Conservation (phyloP, 169 alveolate species). For the Eimeria necatrix region DNA sequence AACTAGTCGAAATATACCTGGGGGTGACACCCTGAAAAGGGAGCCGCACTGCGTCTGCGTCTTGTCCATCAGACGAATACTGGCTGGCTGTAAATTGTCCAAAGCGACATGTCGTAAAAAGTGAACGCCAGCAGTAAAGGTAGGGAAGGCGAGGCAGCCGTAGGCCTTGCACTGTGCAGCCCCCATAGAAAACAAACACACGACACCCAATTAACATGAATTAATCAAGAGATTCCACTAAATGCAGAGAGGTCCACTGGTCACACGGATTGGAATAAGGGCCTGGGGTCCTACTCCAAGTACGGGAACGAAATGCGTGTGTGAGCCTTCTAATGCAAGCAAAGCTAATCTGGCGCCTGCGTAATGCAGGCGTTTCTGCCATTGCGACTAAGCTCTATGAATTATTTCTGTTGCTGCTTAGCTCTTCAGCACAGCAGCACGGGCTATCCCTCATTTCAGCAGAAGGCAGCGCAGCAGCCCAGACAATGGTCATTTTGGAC, state of each 20-base stretch:
- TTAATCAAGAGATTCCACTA: too few species aligned
- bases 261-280: slow-evolving; percentile 6
- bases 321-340: neutral
- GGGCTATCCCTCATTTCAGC: too few species aligned
- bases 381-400: too few species aligned
- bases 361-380: too few species aligned
- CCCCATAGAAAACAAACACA: neutral
- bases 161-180: slow-evolving; percentile 85
- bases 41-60: neutral
- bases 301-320: neutral
- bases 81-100: neutral
- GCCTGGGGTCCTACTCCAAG: neutral
- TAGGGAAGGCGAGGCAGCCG: slow-evolving; percentile 74
- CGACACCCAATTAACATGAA: too few species aligned
- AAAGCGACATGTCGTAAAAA: slow-evolving; percentile 1
- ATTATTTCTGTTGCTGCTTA: too few species aligned
- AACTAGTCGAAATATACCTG: neutral
- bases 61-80: neutral
- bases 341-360: too few species aligned
- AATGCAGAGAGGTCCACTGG: too few species aligned
- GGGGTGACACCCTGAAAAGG: neutral
- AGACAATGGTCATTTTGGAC: slow-evolving; percentile 87
- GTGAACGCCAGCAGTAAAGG: neutral
- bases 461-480: slow-evolving; percentile 71
- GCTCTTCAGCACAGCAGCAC: too few species aligned